phyloP scores from a whole-genome alignment of 768 basidiomycete genomes.

The Asterophora parasitica region DNA sequence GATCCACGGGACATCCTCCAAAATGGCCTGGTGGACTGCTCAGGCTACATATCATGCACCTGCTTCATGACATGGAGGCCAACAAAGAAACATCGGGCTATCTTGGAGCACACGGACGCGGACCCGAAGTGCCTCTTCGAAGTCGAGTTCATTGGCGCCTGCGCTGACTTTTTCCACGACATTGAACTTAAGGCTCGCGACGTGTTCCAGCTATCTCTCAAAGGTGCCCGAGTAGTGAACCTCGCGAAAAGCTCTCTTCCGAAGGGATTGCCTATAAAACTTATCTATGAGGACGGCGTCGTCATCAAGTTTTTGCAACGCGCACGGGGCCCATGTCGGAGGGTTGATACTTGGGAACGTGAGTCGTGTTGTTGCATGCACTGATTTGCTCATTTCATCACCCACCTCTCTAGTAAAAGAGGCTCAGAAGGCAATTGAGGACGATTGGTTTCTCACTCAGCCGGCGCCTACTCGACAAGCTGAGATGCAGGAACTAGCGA shows the following conservation, averaged over 20 bases:
- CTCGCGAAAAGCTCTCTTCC: constrained; percentile 20
- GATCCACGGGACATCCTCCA: constrained; percentile 28
- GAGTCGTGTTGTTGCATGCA: constrained; percentile 11
- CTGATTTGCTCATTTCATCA: background rate
- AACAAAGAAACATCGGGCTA: constrained; percentile 25
- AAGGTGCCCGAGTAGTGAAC: constrained; percentile 33
- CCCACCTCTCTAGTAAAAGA: constrained; percentile 12
- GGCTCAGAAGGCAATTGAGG: constrained; percentile 7
- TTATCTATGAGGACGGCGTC: constrained; percentile 41
- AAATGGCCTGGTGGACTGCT: constrained; percentile 22
- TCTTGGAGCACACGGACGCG: constrained; percentile 24
- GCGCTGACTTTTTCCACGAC: constrained; percentile 25
- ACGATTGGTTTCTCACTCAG: constrained; percentile 30
- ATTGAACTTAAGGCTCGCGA: constrained; percentile 39
- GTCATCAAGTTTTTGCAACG: constrained; percentile 32
- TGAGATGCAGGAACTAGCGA: constrained; percentile 5
- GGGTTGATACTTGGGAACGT: constrained; percentile 41
- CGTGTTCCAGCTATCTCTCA: constrained; percentile 42
- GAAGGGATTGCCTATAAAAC: constrained; percentile 32
- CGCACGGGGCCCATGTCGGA: constrained; percentile 17
- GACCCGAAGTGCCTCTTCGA: constrained; percentile 30
- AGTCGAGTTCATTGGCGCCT: constrained; percentile 31
- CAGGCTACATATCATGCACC: constrained; percentile 36
- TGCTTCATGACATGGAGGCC: constrained; percentile 43
- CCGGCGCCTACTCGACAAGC: constrained; percentile 10